These are phyloP conservation scores for Ambrosia trifida DNA, from an alignment of 129 eudicot genomes.

Conservation along the genomic window DNA sequence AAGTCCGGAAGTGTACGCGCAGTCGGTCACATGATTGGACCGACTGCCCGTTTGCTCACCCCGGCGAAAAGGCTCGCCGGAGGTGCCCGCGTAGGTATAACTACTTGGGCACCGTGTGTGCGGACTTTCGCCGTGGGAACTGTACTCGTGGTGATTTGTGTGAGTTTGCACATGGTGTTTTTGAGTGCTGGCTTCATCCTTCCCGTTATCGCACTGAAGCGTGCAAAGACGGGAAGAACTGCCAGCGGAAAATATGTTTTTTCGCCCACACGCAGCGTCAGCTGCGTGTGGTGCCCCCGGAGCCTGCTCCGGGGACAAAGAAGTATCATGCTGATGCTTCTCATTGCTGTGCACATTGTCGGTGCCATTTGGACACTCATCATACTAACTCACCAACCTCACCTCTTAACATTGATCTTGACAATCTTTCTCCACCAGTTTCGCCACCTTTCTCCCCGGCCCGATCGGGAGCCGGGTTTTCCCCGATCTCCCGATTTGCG, in stretches of 20 bases:
- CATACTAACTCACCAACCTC: conserved; percentile 25
- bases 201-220: conserved; percentile 42
- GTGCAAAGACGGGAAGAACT: conserved; percentile 40
- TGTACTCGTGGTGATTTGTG: conserved; percentile 39
- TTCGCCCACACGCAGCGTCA: conserved; percentile 46
- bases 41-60: conserved; percentile 39
- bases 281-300: conserved; percentile 25
- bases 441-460: conserved; percentile 55
- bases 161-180: conserved; percentile 49
- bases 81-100: conserved; percentile 35
- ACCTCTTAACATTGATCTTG: conserved; percentile 25
- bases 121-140: conserved; percentile 41
- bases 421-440: conserved; percentile 46
- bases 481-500: conserved; percentile 27
- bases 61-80: conserved; percentile 46
- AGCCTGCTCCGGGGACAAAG: conserved; percentile 9
- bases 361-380: conserved; percentile 16
- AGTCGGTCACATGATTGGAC: conserved; percentile 43
- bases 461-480: conserved; percentile 24
- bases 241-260: conserved; percentile 39
- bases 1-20: conserved; percentile 39
- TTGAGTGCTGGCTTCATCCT: conserved; percentile 46
- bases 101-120: conserved; percentile 37
- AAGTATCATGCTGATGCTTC: conserved; percentile 10
- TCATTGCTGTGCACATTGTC: conserved; percentile 30